These are phyloP conservation scores for Phytophthora europaea DNA, from an alignment of 352 stramenopile genomes.

Conservation along the genomic window DNA sequence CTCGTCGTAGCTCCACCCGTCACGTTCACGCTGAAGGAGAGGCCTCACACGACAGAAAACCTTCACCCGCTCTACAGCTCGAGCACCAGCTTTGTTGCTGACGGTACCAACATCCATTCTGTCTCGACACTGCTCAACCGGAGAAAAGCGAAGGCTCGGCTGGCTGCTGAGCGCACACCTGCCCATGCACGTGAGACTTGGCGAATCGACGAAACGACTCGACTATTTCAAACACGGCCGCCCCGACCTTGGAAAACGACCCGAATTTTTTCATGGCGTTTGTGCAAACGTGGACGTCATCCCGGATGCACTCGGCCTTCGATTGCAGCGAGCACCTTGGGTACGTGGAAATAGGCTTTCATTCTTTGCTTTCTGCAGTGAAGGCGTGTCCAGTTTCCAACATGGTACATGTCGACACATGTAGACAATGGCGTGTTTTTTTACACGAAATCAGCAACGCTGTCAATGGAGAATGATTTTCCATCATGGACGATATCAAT, in stretches of 20 bases:
- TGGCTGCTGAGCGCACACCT: background rate
- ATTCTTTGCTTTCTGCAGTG: too few species aligned
- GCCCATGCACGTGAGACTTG: constrained; percentile 1
- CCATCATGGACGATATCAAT: too few species aligned
- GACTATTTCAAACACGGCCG: constrained; percentile 26
- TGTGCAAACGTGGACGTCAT: too few species aligned
- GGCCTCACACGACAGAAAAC: constrained; percentile 76
- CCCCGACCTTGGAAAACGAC: constrained; percentile 6
- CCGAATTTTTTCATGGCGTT: background rate
- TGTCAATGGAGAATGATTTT: too few species aligned
- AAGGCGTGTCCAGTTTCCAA: too few species aligned
- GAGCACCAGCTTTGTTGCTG: constrained; percentile 21
- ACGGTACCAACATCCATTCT: constrained; percentile 23
- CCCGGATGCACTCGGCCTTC: too few species aligned
- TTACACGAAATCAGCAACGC: too few species aligned
- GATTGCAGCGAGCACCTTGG: too few species aligned
- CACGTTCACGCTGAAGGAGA: constrained; percentile 65
- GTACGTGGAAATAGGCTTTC: too few species aligned
- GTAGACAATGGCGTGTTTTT: too few species aligned
- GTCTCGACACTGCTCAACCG: background rate
- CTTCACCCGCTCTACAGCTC: constrained; percentile 64
- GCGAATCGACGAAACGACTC: constrained; percentile 27
- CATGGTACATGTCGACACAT: too few species aligned
- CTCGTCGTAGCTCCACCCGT: constrained; percentile 73
- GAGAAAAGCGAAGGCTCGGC: background rate